Conservation (phyloP, 1,284 basidiomycete genomes). For the Rhodotorula sp. region DNA sequence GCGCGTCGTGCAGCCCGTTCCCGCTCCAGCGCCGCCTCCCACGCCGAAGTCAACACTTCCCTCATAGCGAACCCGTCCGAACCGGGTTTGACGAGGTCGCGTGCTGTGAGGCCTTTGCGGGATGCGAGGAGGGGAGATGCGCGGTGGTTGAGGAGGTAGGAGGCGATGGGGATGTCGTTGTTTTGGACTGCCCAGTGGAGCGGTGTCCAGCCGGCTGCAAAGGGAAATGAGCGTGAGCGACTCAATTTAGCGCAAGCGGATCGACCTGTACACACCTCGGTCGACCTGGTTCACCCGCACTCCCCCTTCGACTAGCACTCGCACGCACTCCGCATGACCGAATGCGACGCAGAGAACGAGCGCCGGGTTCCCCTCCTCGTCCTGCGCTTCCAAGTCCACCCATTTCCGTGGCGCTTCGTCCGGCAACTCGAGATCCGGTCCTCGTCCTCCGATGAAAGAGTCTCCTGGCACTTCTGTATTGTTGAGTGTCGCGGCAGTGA, state of each 20-base stretch:
- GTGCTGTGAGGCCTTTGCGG: slow-evolving; percentile 69
- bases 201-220: slow-evolving; percentile 83
- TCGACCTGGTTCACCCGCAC: slow-evolving; percentile 66
- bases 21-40: slow-evolving; percentile 58
- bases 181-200: slow-evolving; percentile 89
- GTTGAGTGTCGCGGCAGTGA: not conserved
- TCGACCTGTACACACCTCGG: slow-evolving; percentile 56
- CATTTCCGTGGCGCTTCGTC: slow-evolving; percentile 34
- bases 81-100: slow-evolving; percentile 60
- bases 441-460: not conserved
- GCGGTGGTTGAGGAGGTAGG: slow-evolving; percentile 87
- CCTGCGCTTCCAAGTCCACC: slow-evolving; percentile 39
- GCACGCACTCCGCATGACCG: slow-evolving; percentile 70
- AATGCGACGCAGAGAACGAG: slow-evolving; percentile 39
- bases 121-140: slow-evolving; percentile 75
- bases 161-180: slow-evolving; percentile 84
- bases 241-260: slow-evolving; percentile 9
- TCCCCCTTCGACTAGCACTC: slow-evolving; percentile 73
- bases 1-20: slow-evolving; percentile 57
- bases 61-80: slow-evolving; percentile 64
- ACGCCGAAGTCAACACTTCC: slow-evolving; percentile 59
- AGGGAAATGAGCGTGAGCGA: too few relatives aligned
- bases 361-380: slow-evolving; percentile 42
- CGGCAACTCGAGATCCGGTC: slow-evolving; percentile 1
- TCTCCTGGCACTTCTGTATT: not conserved